Base-by-base conservation (phyloP, 495 filamentous ascomycete genomes). In the Lophiotrema nucula region DNA sequence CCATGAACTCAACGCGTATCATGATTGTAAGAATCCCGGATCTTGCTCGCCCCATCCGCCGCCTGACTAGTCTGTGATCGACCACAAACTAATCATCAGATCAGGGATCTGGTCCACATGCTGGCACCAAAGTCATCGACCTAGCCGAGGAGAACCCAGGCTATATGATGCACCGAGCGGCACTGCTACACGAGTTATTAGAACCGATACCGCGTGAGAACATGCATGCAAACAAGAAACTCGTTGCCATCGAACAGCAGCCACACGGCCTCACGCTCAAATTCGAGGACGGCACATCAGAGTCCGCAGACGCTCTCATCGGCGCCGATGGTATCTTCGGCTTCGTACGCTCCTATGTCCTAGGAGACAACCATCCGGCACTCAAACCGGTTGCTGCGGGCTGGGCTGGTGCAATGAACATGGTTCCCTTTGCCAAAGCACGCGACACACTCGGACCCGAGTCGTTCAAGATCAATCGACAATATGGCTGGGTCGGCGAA, bases 1-100 rank as follows among this genome's bases (percentile, higher is more conserved):
- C 24, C 18, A 64, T 64, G 60, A 46, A 12, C 35, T 50, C 47
- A n/a, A n/a, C n/a, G n/a, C n/a, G n/a, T n/a, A n/a, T n/a, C n/a
- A n/a, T n/a, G n/a, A n/a, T n/a, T n/a, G n/a, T n/a, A n/a, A n/a
- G n/a, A n/a, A n/a, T n/a, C n/a, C n/a, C n/a, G n/a, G n/a, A n/a
- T n/a, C n/a, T n/a, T n/a, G n/a, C n/a, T n/a, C n/a, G n/a, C n/a
- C 19, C 6, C 37, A 43, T 6, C 1, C 19, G 15, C 31, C 8
- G 31, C 31, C 31, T 35, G 15, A 8, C 31, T 35, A 15, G 15
- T 35, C 31, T 35, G 31, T 35, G 31, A 35, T 35, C 15, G 31
- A 21, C 3, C 43, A 19, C 18, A 24, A 19, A n/a, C 41, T 47
- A 12, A 57, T 28, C 12, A n/a, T n/a, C 3, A 12, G 1, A 2